phyloP scores from a whole-genome alignment of 495 filamentous ascomycete species.

The Tuber indicum region DNA sequence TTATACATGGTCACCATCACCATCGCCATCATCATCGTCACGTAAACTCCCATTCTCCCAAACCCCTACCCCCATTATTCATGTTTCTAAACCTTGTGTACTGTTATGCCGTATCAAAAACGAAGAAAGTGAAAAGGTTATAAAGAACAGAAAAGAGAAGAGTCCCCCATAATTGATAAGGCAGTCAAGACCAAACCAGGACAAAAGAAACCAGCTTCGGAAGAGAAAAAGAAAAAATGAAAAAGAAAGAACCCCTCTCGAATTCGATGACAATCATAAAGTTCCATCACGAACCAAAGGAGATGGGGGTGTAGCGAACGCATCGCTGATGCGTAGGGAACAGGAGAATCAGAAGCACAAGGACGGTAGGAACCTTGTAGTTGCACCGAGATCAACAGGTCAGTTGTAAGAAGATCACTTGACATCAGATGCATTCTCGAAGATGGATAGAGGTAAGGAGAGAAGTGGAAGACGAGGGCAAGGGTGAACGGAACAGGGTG shows the following conservation, averaged over 20 bases:
- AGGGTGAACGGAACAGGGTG: constrained; percentile 16
- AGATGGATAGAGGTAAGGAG: constrained; percentile 10
- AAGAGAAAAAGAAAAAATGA: not conserved
- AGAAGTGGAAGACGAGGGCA: constrained; percentile 14
- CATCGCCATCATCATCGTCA: not conserved
- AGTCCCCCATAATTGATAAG: not conserved
- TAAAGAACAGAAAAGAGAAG: not conserved
- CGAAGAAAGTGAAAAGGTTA: not conserved
- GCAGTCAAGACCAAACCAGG: not conserved
- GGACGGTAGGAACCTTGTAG: not conserved
- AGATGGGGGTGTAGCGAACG: not conserved
- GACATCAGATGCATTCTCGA: constrained; percentile 5
- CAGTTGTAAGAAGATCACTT: not conserved
- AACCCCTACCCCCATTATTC: not conserved
- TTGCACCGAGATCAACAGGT: not conserved
- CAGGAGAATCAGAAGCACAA: not conserved
- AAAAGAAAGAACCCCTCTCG: not conserved
- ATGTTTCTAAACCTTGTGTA: not conserved
- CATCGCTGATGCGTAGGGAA: not conserved
- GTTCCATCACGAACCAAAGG: not conserved
- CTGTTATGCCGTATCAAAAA: not conserved
- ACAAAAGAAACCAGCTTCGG: not conserved
- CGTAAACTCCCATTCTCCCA: constrained; percentile 1
- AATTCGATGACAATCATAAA: not conserved
- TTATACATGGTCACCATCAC: not conserved